These are phyloP conservation scores for Flaveria bidentis DNA, from an alignment of 129 eudicot species.

Conservation along the genomic window DNA sequence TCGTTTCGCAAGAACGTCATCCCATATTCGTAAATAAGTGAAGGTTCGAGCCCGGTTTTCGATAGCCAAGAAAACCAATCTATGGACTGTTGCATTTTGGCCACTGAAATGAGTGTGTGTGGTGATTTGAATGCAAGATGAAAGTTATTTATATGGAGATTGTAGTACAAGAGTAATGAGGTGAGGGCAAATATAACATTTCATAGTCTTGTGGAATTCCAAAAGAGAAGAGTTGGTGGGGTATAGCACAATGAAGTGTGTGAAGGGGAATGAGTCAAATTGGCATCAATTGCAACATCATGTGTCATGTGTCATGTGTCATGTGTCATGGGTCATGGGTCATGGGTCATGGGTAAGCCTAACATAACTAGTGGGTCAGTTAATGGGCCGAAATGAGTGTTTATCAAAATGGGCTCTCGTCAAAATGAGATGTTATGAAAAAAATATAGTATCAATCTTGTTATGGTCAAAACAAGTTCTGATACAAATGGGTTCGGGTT, in stretches of 20 bases:
- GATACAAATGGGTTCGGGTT: no score
- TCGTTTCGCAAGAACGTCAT: slow-evolving; percentile 67
- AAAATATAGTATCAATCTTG: no score
- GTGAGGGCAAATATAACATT: slow-evolving; percentile 28
- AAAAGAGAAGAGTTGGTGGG: background rate
- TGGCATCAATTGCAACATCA: no score
- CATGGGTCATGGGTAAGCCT: no score
- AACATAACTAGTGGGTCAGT: no score
- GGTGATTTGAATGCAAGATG: slow-evolving; percentile 7
- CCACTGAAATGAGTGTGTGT: slow-evolving; percentile 27
- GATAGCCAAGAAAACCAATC: slow-evolving; percentile 94
- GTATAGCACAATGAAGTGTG: background rate
- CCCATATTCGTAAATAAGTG: slow-evolving; percentile 73
- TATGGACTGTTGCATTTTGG: slow-evolving; percentile 46
- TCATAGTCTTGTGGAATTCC: background rate
- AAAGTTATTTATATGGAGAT: slow-evolving; percentile 25
- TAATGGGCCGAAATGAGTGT: no score
- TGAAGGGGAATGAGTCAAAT: background rate
- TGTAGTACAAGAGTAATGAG: background rate
- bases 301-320: no score
- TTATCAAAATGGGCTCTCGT: no score
- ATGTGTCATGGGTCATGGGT: no score
- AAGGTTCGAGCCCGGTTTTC: slow-evolving; percentile 73
- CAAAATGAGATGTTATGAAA: no score
- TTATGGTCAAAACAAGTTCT: no score